Conservation (phyloP, 768 basidiomycete genomes). For the Pisolithus albus region DNA sequence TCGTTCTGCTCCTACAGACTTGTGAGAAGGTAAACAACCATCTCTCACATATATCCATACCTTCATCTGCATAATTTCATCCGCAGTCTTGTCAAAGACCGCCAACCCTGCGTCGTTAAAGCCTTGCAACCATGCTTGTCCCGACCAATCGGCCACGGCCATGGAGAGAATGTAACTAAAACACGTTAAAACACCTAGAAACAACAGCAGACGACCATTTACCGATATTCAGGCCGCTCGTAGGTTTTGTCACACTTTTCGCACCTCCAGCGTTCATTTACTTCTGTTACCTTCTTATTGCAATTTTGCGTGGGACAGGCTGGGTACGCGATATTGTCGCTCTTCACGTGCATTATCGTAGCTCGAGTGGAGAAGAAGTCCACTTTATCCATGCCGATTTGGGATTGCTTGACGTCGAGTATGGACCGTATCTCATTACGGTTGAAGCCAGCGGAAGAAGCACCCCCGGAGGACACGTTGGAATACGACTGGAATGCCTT, state of each 20-base stretch:
- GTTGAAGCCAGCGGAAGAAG: slow-evolving; percentile 45
- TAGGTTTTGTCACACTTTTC: slow-evolving; percentile 83
- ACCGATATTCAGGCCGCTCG: slow-evolving; percentile 76
- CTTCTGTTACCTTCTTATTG: slow-evolving; percentile 82
- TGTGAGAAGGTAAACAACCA: neutral
- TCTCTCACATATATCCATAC: slow-evolving; percentile 27
- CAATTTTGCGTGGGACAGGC: slow-evolving; percentile 78
- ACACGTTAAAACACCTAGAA: slow-evolving; percentile 4
- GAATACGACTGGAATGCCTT: slow-evolving; percentile 70
- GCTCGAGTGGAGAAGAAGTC: slow-evolving; percentile 79
- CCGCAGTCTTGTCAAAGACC: slow-evolving; percentile 72
- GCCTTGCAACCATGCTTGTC: slow-evolving; percentile 86
- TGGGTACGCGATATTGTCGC: slow-evolving; percentile 78
- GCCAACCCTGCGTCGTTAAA: slow-evolving; percentile 87
- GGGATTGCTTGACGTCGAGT: slow-evolving; percentile 69
- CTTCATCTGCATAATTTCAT: slow-evolving; percentile 70
- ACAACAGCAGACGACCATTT: slow-evolving; percentile 17
- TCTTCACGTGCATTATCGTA: slow-evolving; percentile 83
- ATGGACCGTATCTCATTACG: slow-evolving; percentile 69
- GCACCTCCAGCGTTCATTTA: slow-evolving; percentile 74
- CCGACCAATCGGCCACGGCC: slow-evolving; percentile 85
- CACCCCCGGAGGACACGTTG: slow-evolving; percentile 33
- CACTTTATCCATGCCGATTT: slow-evolving; percentile 68
- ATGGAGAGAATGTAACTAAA: slow-evolving; percentile 73
- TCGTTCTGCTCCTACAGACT: slow-evolving; percentile 52